Conservation (phyloP, 495 filamentous ascomycete species). For the Amphirosellinia nigrospora region DNA sequence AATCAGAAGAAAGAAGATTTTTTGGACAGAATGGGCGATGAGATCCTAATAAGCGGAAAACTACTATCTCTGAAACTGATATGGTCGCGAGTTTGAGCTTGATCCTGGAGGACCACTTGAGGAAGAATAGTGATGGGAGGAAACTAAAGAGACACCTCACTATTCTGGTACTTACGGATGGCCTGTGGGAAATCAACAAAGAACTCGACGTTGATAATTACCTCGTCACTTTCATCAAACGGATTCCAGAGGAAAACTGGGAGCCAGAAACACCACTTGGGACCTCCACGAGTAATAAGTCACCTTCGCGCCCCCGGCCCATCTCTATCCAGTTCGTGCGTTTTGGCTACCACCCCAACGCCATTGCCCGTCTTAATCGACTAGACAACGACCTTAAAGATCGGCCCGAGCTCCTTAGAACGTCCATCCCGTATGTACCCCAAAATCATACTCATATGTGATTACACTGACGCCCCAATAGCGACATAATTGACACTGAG, state of each 20-base stretch:
- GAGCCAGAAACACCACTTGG: conserved; percentile 1
- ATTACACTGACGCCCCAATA: conserved; percentile 12
- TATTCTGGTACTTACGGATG: conserved; percentile 43
- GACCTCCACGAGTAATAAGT: neutral
- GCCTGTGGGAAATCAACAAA: conserved; percentile 34
- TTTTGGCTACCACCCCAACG: conserved; percentile 40
- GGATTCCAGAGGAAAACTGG: conserved; percentile 29
- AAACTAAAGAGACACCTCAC: conserved; percentile 27
- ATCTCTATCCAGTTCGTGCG: conserved; percentile 43
- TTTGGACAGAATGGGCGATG: neutral
- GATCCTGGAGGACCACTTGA: neutral
- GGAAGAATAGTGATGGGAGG: conserved; percentile 4
- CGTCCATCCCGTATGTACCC: conserved; percentile 25
- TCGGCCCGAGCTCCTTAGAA: conserved; percentile 7
- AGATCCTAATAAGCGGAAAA: neutral
- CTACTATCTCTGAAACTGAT: neutral
- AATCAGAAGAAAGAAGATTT: neutral
- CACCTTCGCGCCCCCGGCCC: conserved; percentile 20
- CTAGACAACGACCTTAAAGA: conserved; percentile 40
- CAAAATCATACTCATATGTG: neutral
- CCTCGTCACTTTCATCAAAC: conserved; percentile 26
- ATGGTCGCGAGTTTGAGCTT: neutral
- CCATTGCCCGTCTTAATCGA: conserved; percentile 32
- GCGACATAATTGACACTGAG: conserved; percentile 46
- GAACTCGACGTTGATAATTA: conserved; percentile 11